These are phyloP conservation scores for Citrus inodora DNA, from an alignment of 345 rosid species.

Conservation along the genomic window DNA sequence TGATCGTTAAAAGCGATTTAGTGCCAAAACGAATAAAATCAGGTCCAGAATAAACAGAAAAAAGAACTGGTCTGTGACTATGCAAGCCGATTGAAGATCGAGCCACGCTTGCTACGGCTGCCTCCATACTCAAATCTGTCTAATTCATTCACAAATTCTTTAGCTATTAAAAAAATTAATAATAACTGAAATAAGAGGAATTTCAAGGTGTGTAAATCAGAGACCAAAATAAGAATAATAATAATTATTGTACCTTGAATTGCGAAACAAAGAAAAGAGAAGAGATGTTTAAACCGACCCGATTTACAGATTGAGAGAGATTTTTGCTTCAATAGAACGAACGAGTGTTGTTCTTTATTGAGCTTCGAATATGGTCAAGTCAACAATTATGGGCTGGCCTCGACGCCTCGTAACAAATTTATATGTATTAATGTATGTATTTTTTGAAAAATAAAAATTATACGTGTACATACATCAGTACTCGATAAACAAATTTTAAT, in stretches of 20 bases:
- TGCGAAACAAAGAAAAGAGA: neutral
- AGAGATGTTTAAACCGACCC: neutral
- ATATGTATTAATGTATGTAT: too few species aligned
- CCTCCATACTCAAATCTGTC: conserved; percentile 39
- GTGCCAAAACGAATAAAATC: conserved; percentile 33
- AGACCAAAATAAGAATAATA: neutral
- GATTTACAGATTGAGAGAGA: neutral
- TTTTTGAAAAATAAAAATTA: too few species aligned
- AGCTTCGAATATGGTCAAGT: too few species aligned
- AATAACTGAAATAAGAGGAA: neutral
- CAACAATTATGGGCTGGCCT: too few species aligned
- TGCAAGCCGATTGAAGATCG: conserved; percentile 27
- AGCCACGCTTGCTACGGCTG: conserved; percentile 34
- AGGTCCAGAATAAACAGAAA: conserved; percentile 28
- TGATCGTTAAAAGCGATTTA: conserved; percentile 14
- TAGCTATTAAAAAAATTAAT: neutral
- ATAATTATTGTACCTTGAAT: neutral
- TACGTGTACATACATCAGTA: too few species aligned
- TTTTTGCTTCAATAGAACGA: neutral
- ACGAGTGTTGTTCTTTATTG: neutral
- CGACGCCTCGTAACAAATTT: too few species aligned
- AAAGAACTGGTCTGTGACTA: conserved; percentile 35
- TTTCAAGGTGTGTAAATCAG: neutral
- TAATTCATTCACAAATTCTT: neutral
- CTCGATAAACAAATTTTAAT: too few species aligned